Percentiles rank a stretch among this genome's conserved stretches.
These are phyloP conservation scores for Dendrostoma leiphaemia DNA, from an alignment of 2,329 filamentous ascomycete genomes.

Conservation along the genomic window DNA sequence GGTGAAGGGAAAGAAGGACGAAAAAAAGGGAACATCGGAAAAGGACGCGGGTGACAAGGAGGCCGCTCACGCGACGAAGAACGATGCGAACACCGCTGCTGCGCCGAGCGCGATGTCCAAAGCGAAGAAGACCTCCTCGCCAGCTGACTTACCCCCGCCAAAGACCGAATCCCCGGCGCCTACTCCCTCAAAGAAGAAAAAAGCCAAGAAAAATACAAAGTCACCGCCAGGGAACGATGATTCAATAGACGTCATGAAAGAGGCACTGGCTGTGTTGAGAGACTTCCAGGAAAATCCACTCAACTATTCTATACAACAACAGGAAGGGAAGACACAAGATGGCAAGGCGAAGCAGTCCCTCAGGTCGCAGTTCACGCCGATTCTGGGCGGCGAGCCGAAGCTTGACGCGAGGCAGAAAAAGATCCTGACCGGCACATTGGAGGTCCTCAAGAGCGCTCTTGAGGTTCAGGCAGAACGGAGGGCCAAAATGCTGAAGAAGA, in stretches of 20 bases:
- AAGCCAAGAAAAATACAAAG: neutral
- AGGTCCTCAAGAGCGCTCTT: conserved; percentile 37
- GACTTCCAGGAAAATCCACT: conserved; percentile 21
- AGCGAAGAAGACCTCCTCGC: neutral
- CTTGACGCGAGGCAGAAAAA: conserved; percentile 27
- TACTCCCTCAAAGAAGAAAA: neutral
- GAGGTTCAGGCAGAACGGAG: conserved; percentile 23
- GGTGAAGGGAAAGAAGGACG: neutral
- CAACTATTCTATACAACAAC: neutral
- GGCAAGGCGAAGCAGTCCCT: conserved; percentile 8
- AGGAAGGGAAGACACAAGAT: conserved; percentile 9
- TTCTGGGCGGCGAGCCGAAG: neutral
- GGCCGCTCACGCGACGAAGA: neutral
- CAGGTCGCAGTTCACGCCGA: conserved; percentile 11
- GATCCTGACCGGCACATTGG: conserved; percentile 35
- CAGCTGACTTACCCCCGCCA: too few species aligned
- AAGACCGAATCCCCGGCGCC: neutral
- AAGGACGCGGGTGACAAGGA: neutral
- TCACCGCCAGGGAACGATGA: neutral
- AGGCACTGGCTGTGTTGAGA: conserved; percentile 26
- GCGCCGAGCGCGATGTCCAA: neutral
- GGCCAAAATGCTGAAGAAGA: conserved; percentile 4
- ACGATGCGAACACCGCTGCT: neutral
- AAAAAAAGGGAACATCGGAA: neutral
- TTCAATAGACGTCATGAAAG: conserved; percentile 23